Percentiles rank a stretch among this genome's conserved stretches.
Conservation (phyloP, 768 basidiomycete species). For the Termitomyces sp. region DNA sequence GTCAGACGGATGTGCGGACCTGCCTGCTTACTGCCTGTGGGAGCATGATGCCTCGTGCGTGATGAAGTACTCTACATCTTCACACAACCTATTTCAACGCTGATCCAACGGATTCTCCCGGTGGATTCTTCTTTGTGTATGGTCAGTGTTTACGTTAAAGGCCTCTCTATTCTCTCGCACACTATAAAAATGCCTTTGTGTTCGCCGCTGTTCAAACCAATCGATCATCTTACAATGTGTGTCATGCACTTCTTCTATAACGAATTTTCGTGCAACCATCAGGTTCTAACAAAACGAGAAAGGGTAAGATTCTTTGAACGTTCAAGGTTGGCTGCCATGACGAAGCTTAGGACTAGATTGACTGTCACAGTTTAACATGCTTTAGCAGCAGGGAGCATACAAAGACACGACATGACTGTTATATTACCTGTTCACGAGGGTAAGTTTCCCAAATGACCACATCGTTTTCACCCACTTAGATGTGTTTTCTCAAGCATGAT, state of each 20-base stretch:
- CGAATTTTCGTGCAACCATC: slow-evolving; percentile 1
- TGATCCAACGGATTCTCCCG: not conserved
- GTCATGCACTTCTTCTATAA: not conserved
- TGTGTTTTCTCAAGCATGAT: not conserved
- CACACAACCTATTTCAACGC: not conserved
- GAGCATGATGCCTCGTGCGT: not conserved
- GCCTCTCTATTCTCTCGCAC: not conserved
- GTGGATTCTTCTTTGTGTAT: not conserved
- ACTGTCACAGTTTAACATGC: not conserved
- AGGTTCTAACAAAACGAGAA: slow-evolving; percentile 1
- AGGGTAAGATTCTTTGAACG: not conserved
- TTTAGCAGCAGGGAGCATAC: not conserved
- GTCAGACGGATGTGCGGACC: not conserved
- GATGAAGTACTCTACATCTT: not conserved
- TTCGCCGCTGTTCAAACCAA: not conserved
- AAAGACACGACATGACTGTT: not conserved
- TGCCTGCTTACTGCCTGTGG: not conserved
- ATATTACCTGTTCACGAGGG: slow-evolving; percentile 1
- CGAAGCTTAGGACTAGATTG: not conserved
- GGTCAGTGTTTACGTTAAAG: not conserved
- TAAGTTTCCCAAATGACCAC: not conserved
- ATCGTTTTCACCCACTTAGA: not conserved
- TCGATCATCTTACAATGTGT: not conserved
- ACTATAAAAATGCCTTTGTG: not conserved
- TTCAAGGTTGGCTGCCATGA: not conserved